Conservation (phyloP, 108 stramenopile genomes). For the Cyclotella sp. region DNA sequence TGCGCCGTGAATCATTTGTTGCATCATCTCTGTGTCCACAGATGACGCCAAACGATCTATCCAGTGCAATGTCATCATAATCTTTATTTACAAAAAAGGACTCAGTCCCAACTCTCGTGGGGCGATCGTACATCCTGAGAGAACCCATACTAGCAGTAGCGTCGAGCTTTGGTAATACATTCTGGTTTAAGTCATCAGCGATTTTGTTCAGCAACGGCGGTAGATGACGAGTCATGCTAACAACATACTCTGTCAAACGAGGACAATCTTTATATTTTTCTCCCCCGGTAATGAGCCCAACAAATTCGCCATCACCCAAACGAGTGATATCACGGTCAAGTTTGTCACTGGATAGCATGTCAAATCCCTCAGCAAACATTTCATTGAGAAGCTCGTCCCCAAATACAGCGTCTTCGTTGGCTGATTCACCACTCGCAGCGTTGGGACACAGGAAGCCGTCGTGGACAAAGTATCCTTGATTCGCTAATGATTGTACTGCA, state of each 20-base stretch:
- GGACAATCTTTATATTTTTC: conserved; percentile 46
- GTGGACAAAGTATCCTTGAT: conserved; percentile 39
- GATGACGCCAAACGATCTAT: conserved; percentile 38
- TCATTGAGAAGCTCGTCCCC: conserved; percentile 39
- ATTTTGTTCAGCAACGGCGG: conserved; percentile 46
- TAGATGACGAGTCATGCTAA: conserved; percentile 48
- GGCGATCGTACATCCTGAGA: conserved; percentile 47
- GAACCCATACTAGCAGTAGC: conserved; percentile 44
- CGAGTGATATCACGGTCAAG: conserved; percentile 42
- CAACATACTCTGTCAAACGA: conserved; percentile 48
- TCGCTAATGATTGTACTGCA: conserved; percentile 25
- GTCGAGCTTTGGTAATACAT: conserved; percentile 18
- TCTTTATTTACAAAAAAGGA: conserved; percentile 8
- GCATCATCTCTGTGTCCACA: conserved; percentile 37
- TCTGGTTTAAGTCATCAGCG: neutral
- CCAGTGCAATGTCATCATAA: conserved; percentile 6
- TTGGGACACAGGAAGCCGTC: conserved; percentile 44
- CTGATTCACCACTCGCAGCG: neutral
- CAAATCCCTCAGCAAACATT: conserved; percentile 28
- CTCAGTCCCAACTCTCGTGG: conserved; percentile 28
- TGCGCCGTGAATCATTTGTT: conserved; percentile 25
- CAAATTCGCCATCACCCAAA: conserved; percentile 42
- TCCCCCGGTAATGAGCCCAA: conserved; percentile 40
- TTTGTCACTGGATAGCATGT: conserved; percentile 47
- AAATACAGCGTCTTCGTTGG: conserved; percentile 25